Evolutionary conservation across 257 asterid genomes (phyloP).

Genomic region (Petrea volubilis): DNA sequence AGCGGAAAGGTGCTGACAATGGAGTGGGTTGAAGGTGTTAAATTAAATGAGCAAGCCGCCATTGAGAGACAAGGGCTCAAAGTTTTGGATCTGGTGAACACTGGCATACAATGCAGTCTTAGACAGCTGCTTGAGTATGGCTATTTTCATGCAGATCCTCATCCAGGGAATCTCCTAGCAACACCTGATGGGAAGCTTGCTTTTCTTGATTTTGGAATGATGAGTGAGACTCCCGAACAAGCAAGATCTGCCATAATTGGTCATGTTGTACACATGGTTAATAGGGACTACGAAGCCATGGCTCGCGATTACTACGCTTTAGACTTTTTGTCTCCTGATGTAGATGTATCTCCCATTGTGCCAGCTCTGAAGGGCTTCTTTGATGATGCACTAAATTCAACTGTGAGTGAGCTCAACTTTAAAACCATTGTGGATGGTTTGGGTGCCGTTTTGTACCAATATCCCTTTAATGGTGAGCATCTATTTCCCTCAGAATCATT

Average conservation of each 20-base stretch:
- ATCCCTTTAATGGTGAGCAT: constrained; percentile 85
- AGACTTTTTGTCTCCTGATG: constrained; percentile 88
- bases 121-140: constrained; percentile 98
- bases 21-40: constrained; percentile 99
- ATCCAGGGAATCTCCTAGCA: constrained; percentile 97
- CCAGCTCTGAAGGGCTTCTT: constrained; percentile 87
- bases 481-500: constrained; percentile 17
- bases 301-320: constrained; percentile 98
- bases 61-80: constrained; percentile 96
- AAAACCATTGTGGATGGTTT: constrained; percentile 94
- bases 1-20: constrained; percentile 92
- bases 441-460: constrained; percentile 88
- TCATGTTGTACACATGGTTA: constrained; percentile 98
- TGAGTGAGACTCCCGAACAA: constrained; percentile 99
- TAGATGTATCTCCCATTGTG: constrained; percentile 93
- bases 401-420: constrained; percentile 96
- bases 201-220: constrained; percentile 98
- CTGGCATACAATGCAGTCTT: constrained; percentile 97
- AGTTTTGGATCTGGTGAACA: constrained; percentile 91
- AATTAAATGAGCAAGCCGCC: constrained; percentile 88
- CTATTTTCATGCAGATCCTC: constrained; percentile 99
- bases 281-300: constrained; percentile 99
- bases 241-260: constrained; percentile 98
- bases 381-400: constrained; percentile 85
- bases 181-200: constrained; percentile 99